Base-by-base conservation (phyloP, 75 land plant species). In the Pinus taeda region DNA sequence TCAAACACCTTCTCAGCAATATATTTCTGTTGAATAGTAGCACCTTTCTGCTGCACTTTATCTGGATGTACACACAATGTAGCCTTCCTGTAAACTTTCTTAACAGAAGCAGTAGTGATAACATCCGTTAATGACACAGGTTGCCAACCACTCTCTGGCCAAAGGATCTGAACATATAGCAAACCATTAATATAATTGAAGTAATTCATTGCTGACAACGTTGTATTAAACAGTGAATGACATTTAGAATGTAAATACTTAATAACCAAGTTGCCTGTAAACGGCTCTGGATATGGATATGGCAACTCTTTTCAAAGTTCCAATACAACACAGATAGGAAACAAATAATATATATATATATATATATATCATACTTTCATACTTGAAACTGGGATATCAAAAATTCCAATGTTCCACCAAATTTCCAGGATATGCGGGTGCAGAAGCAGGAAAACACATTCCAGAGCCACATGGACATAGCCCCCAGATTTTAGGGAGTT, bases 1-100 rank as follows among this genome's bases (percentile, higher is more conserved):
- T 96, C 93, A 86, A 96, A 96, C 15, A 96, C 99, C 82, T 96
- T 96, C 79, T 96, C 99, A 57, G 95, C 98, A 74, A 92, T 85
- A 75, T 92, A 94, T 74, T 94, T 94, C 80, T 96, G 99, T 72
- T 94, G 89, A 42, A 91, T 64, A 72, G 79, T 95, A 5, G 99
- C 99, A 76, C 99, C 99, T 82, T 92, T 96, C 81, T 94, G 98
- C 81, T 96, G 99, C 59, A 96, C 95, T 81, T 96, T 96, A 83
- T 96, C 99, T 36, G 99, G 99, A 76, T 96, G 99, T 29, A 96
- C 81, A 71, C 83, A 89, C 69, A 96, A 89, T 20, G 90, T 92
- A 72, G 99, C 93, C 77, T 89, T 92, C 60, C 87, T 88, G 67
- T 92, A 94, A 18, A 93, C 95, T 79, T 94, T 96, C 73, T 94